Percentiles rank a stretch among this genome's conserved stretches.
Conservation (phyloP, 768 basidiomycete species). For the Coprinopsis cinerea region DNA sequence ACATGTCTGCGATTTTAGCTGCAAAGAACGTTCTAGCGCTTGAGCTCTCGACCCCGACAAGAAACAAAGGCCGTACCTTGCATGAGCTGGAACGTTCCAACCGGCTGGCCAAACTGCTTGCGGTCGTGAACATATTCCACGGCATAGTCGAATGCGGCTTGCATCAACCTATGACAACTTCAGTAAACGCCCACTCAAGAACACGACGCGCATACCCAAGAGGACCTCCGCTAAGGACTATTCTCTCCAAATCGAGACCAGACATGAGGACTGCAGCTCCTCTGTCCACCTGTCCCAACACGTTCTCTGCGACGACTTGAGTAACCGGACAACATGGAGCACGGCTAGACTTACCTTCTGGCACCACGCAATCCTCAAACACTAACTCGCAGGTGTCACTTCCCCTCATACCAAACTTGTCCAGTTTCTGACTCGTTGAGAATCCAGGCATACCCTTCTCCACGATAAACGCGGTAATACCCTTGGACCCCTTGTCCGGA, state of each 20-base stretch:
- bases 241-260: constrained; percentile 85
- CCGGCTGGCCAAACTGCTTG: constrained; percentile 82
- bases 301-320: constrained; percentile 53
- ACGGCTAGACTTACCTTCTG: constrained; percentile 52
- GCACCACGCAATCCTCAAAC: constrained; percentile 87
- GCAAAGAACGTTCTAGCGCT: background rate
- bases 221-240: constrained; percentile 90
- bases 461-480: constrained; percentile 89
- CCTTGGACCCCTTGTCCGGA: constrained; percentile 72
- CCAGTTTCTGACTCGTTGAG: constrained; percentile 84
- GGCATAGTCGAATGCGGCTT: constrained; percentile 85
- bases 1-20: constrained; percentile 91
- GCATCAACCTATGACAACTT: constrained; percentile 63
- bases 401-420: constrained; percentile 96
- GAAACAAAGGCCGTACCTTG: constrained; percentile 54
- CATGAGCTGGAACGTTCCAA: constrained; percentile 94
- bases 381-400: constrained; percentile 92
- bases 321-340: constrained; percentile 4
- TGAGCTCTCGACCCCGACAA: constrained; percentile 10
- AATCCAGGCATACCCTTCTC: constrained; percentile 81
- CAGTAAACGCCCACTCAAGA: constrained; percentile 7
- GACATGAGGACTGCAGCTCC: constrained; percentile 92
- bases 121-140: constrained; percentile 90
- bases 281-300: constrained; percentile 72
- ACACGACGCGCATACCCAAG: constrained; percentile 54